Base-by-base conservation (phyloP, 1,284 basidiomycete genomes). In the Ustilago sp. region DNA sequence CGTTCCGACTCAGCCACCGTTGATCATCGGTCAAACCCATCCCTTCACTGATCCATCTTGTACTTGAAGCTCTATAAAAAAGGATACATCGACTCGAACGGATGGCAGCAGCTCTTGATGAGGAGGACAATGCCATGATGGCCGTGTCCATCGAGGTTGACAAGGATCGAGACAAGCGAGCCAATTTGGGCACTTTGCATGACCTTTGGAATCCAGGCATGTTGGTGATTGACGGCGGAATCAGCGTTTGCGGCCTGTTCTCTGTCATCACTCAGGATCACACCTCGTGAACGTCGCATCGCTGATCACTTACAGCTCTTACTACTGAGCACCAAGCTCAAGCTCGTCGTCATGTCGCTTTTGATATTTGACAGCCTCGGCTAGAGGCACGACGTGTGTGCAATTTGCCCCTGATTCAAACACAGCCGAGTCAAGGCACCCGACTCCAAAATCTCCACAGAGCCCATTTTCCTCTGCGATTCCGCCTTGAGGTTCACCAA, bases 281-380 rank as follows among this genome's bases (percentile, higher is more conserved):
- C 39, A 28, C 23, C 23, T 28, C 23, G 23, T 28, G 23, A 28
- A 13, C 36, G 13, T 38, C 36, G 36, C 36, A 38, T 38, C 36
- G 36, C 36, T 8, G 13, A 38, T 38, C 9, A 8, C 36, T 38
- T 17, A 41, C 39, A 41, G 39, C 39, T 41, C 23, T 41, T 41
- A 17, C 39, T 41, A 41, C 39, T 28, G 39, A 41, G 39, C 39
- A 38, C 9, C 36, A 38, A 13, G n/a, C 41, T 45, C 41, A 45
- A 45, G 41, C 32, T 35, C 45, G 7, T 48, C 12, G 19, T 11
- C 23, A 28, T 23, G 38, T 12, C 43, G 15, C 51, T 45, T 41
- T 47, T 7, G 28, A 13, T 28, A 50, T 34, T 36, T 63, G 62
- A 63, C 62, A 63, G 47, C 6, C 62, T 63, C 62, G 62, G 45